Conservation (phyloP, 2,329 filamentous ascomycete species). For the Fusarium papillatum region DNA sequence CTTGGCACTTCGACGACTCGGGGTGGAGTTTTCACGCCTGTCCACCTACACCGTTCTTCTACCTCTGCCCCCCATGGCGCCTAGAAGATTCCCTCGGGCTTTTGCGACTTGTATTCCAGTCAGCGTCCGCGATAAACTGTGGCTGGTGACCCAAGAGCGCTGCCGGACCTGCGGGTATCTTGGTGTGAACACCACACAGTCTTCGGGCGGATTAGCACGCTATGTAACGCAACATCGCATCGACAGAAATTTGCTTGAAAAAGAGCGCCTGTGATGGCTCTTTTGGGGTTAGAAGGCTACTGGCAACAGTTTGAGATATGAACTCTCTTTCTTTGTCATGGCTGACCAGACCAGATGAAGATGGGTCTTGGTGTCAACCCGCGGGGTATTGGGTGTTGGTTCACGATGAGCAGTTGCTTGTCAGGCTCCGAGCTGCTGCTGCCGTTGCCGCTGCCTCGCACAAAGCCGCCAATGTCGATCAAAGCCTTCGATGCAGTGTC, state of each 20-base stretch:
- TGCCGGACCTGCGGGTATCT: constrained; percentile 23
- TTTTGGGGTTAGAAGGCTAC: constrained; percentile 12
- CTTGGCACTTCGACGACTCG: neutral
- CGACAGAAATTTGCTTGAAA: constrained; percentile 9
- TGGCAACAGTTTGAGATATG: neutral
- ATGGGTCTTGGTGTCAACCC: neutral
- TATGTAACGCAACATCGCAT: constrained; percentile 33
- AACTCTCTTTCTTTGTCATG: constrained; percentile 31
- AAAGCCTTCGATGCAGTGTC: constrained; percentile 22
- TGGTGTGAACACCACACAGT: constrained; percentile 32
- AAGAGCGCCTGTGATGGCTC: constrained; percentile 14
- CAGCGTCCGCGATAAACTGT: constrained; percentile 14
- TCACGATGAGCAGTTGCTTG: neutral
- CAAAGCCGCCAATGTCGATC: constrained; percentile 18
- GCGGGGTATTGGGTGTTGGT: constrained; percentile 4
- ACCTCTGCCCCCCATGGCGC: constrained; percentile 1
- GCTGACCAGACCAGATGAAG: constrained; percentile 25
- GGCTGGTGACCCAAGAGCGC: constrained; percentile 24
- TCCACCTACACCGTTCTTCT: neutral
- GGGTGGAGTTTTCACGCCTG: neutral
- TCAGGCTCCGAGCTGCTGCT: neutral
- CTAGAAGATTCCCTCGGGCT: constrained; percentile 6
- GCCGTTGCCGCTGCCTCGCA: neutral
- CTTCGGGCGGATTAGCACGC: constrained; percentile 27
- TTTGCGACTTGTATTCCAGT: neutral